These are phyloP conservation scores for Suillus hirtellus DNA, from an alignment of 768 basidiomycete species.

Conservation along the genomic window DNA sequence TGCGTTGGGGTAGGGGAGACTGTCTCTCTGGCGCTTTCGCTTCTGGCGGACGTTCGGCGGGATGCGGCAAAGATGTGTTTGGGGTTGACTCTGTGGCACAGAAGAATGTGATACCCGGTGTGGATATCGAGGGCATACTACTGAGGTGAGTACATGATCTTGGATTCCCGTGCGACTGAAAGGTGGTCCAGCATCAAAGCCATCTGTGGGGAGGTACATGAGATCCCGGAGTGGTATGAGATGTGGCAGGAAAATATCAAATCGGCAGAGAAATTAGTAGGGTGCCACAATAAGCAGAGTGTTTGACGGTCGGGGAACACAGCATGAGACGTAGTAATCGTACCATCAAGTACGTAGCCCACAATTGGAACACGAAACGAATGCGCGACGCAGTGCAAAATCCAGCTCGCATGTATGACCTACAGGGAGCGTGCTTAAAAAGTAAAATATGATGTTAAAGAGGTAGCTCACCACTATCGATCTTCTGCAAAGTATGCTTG, in stretches of 20 bases:
- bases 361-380: slow-evolving; percentile 28
- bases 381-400: slow-evolving; percentile 28
- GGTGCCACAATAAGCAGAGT: neutral
- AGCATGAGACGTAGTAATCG: slow-evolving; percentile 6
- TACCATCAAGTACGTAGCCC: slow-evolving; percentile 33
- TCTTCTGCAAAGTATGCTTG: slow-evolving; percentile 24
- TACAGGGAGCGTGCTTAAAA: slow-evolving; percentile 2
- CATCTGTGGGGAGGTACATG: neutral
- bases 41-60: slow-evolving; percentile 24
- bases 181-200: neutral
- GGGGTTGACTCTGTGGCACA: neutral
- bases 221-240: neutral
- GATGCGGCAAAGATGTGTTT: slow-evolving; percentile 13
- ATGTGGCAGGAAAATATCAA: neutral
- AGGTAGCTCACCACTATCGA: slow-evolving; percentile 27
- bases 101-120: neutral
- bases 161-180: neutral
- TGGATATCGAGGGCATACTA: no score
- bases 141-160: neutral
- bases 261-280: neutral
- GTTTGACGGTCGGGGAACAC: neutral
- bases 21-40: slow-evolving; percentile 30
- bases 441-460: slow-evolving; percentile 14
- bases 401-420: slow-evolving; percentile 35
- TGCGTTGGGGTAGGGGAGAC: slow-evolving; percentile 28